Evolutionary conservation across 352 stramenopile genomes (phyloP), one percentile per base, ranked within the genome.

Genomic region (Globisporangium carolinianum): DNA sequence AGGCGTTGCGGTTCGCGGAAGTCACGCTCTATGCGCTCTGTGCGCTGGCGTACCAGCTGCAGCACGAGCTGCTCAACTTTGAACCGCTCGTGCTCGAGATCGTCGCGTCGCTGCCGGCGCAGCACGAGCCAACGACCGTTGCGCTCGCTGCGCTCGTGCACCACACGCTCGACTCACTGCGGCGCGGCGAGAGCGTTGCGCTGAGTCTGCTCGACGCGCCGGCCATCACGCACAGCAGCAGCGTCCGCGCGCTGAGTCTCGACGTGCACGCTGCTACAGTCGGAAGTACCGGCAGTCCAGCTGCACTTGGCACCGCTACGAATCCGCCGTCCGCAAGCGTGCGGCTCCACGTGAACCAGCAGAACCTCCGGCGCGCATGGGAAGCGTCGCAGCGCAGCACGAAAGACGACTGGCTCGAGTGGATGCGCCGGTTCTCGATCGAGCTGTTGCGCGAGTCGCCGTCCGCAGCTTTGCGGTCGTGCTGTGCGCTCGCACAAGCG

Each of bases 361-460:
- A 82, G 45, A 97, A 97, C 64, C 72, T 99, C 39, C 78, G 95
- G 53, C 80, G 87, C 35, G 86, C 94, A 17, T 98, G 96, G 95
- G 94, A 99, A 69, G 94, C 97, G 35, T 96, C 90, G 2, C 91
- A 98, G 62, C 76, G 89, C 52, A 90, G 79, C 32, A 91, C 82
- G 10, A 91, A 91, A 53, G 81, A 91, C 49, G 97, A 99, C 67
- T 99, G 96, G 96, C 75, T 96, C 35, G 96, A 99, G 61, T 99
- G 97, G 97, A 98, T 99, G 78, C 79, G 96, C 0, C 75, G 95
- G 0, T 96, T 99, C 57, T 94, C 89, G 8, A 93, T 99, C 56
- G 87, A 99, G 66, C 75, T 99, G 14, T 72, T 99, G n/a, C 87
- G 95, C 35, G 94, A 99, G 68, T 97, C 93, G 9, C 96, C 97